Conservation (phyloP, 768 basidiomycete species). For the Phlegmacium glaucopus region DNA sequence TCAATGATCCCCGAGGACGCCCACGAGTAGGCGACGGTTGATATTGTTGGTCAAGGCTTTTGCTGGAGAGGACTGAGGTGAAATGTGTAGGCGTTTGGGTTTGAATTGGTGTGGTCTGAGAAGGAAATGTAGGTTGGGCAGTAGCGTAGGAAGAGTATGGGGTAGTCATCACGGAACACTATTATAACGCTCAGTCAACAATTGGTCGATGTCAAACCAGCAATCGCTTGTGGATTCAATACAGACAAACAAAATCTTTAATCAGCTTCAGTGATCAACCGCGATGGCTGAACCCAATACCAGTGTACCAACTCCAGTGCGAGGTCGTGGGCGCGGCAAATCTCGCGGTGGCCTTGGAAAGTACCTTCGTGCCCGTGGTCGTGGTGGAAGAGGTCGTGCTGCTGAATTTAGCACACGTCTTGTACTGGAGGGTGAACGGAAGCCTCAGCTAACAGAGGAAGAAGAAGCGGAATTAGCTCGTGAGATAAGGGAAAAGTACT, state of each 20-base stretch:
- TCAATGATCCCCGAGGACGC: constrained; percentile 27
- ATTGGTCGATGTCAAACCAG: too few species aligned
- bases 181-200: too few species aligned
- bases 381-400: constrained; percentile 56
- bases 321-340: constrained; percentile 43
- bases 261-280: too few species aligned
- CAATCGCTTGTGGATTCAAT: too few species aligned
- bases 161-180: constrained; percentile 4
- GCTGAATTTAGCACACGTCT: constrained; percentile 65
- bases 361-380: constrained; percentile 67
- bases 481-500: constrained; percentile 48
- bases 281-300: too few species aligned
- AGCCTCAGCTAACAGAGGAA: constrained; percentile 36
- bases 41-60: constrained; percentile 13
- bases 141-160: constrained; percentile 1
- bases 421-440: constrained; percentile 55
- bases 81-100: constrained; percentile 9
- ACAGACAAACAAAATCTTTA: too few species aligned
- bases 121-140: neutral
- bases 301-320: too few species aligned
- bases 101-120: constrained; percentile 2
- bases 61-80: constrained; percentile 14
- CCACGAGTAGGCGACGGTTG: constrained; percentile 30
- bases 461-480: constrained; percentile 47
- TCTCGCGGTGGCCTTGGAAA: constrained; percentile 72